Conservation (phyloP, 2,329 filamentous ascomycete species). For the Colletotrichum filicis region DNA sequence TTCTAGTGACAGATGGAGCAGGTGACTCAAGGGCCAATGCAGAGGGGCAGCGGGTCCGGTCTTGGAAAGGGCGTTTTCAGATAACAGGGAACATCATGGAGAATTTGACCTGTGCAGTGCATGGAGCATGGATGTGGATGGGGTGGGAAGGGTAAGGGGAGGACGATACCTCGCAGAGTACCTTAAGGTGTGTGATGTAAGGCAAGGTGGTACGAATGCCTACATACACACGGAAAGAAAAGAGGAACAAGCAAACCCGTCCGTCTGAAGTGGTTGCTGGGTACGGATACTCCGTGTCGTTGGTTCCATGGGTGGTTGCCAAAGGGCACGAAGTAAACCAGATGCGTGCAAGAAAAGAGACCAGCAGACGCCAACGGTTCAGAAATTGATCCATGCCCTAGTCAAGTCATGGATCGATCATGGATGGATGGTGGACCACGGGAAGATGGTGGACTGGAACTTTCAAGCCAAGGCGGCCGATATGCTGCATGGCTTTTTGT, state of each 20-base stretch:
- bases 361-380: slow-evolving; percentile 1
- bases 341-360: background rate
- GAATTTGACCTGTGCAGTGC: slow-evolving; percentile 19
- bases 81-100: slow-evolving; percentile 31
- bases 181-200: too few relatives aligned
- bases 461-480: background rate
- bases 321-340: background rate
- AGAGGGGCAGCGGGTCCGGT: slow-evolving; percentile 32
- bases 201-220: background rate
- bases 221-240: background rate
- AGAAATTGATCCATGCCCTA: background rate
- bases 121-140: slow-evolving; percentile 11
- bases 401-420: background rate
- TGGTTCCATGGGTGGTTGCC: background rate
- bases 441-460: background rate
- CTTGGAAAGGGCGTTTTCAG: slow-evolving; percentile 29
- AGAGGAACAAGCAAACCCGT: background rate
- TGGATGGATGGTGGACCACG: background rate
- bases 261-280: background rate
- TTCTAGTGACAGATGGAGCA: slow-evolving; percentile 35
- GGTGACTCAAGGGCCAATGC: slow-evolving; percentile 36
- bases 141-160: background rate
- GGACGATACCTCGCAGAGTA: background rate
- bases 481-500: background rate
- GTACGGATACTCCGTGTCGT: background rate